These are phyloP conservation scores for Clarkia xantiana DNA, from an alignment of 345 rosid species.

Conservation along the genomic window DNA sequence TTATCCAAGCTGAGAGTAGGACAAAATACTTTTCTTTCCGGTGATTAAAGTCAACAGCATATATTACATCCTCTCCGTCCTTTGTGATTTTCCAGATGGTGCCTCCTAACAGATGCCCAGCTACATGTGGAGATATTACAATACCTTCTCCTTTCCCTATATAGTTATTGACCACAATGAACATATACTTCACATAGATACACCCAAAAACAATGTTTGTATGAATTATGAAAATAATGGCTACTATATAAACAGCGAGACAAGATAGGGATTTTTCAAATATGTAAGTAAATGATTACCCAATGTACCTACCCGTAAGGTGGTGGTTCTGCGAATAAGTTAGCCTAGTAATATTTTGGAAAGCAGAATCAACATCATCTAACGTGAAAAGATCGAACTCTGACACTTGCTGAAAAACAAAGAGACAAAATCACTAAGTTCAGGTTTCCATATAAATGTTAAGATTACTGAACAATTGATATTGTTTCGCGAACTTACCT, in stretches of 20 bases:
- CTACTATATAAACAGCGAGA: background rate
- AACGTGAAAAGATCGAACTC: constrained; percentile 84
- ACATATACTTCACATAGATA: background rate
- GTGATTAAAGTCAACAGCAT: constrained; percentile 95
- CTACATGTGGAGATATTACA: constrained; percentile 88
- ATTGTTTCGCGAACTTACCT: constrained; percentile 28
- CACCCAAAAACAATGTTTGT: too few relatives aligned
- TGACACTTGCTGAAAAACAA: constrained; percentile 63
- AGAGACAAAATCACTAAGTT: background rate
- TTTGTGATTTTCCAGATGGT: constrained; percentile 93
- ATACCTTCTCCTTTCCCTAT: constrained; percentile 94
- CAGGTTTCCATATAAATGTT: background rate
- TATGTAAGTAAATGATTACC: background rate
- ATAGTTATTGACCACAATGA: constrained; percentile 2
- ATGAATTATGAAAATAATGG: too few relatives aligned
- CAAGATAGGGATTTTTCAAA: background rate
- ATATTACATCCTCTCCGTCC: constrained; percentile 95
- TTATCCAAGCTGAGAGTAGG: constrained; percentile 9
- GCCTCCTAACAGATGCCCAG: constrained; percentile 95
- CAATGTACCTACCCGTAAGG: constrained; percentile 49
- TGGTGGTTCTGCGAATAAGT: constrained; percentile 81
- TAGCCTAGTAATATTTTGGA: constrained; percentile 72
- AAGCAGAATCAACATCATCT: constrained; percentile 88
- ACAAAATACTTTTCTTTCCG: constrained; percentile 72
- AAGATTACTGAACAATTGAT: background rate